These are phyloP conservation scores for Anthostomella pinea DNA, from an alignment of 2,329 filamentous ascomycete species.

Conservation along the genomic window DNA sequence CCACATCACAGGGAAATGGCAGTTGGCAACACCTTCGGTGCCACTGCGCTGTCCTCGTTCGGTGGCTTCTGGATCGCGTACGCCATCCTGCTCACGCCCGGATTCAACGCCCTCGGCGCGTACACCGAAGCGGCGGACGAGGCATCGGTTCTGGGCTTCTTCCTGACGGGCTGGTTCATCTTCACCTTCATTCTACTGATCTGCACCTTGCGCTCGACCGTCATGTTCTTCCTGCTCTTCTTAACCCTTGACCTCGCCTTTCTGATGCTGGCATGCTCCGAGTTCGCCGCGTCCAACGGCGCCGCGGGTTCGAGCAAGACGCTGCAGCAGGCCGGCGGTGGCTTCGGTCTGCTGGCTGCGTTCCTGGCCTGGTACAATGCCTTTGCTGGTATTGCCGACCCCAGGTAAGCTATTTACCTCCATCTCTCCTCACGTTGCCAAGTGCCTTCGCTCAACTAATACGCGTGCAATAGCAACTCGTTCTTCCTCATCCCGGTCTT, in stretches of 20 bases:
- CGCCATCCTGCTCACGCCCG: conserved; percentile 67
- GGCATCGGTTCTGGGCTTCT: conserved; percentile 68
- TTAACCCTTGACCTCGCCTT: conserved; percentile 74
- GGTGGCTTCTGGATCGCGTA: conserved; percentile 82
- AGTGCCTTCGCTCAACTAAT: conserved; percentile 31
- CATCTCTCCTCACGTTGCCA: background rate
- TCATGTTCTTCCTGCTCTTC: conserved; percentile 77
- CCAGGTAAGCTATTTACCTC: conserved; percentile 43
- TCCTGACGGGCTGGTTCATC: conserved; percentile 79
- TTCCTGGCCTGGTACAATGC: conserved; percentile 89
- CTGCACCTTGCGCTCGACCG: conserved; percentile 72
- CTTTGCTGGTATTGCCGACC: conserved; percentile 75
- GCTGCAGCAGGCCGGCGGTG: conserved; percentile 68
- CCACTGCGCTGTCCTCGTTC: conserved; percentile 76
- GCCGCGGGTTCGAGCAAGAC: conserved; percentile 41
- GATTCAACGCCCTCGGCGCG: conserved; percentile 55
- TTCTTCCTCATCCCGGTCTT: conserved; percentile 92
- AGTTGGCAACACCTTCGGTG: conserved; percentile 83
- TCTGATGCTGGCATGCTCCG: conserved; percentile 65
- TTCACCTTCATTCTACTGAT: conserved; percentile 74
- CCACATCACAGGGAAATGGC: conserved; percentile 70
- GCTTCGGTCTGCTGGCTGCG: conserved; percentile 76
- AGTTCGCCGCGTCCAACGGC: conserved; percentile 54
- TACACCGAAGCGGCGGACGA: conserved; percentile 46
- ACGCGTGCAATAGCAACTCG: conserved; percentile 57